phyloP scores from a whole-genome alignment of 1,139 yeast species.

The Saccharomyces hybrid region DNA sequence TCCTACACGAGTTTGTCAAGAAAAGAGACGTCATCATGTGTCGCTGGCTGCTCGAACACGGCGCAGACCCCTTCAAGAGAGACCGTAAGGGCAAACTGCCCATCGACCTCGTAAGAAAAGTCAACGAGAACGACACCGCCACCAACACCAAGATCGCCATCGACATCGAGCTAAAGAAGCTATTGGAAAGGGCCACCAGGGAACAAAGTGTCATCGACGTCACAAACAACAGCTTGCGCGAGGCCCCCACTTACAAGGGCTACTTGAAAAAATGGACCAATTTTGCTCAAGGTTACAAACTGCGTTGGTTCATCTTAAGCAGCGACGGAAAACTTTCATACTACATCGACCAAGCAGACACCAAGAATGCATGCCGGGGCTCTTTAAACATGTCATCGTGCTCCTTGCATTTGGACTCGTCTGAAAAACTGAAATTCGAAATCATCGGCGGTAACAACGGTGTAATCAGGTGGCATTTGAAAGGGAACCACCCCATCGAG shows the following conservation, averaged over 20 bases:
- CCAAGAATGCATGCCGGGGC: constrained; percentile 79
- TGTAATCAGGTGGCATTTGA: constrained; percentile 73
- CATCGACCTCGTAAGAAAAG: constrained; percentile 51
- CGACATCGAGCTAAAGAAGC: constrained; percentile 52
- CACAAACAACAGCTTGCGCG: constrained; percentile 26
- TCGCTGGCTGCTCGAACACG: constrained; percentile 79
- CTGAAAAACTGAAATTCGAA: constrained; percentile 87
- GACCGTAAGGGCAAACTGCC: constrained; percentile 79
- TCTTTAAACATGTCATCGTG: constrained; percentile 82
- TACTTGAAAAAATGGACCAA: constrained; percentile 95
- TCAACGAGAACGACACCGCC: constrained; percentile 30
- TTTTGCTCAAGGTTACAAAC: constrained; percentile 89
- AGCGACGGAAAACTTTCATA: constrained; percentile 76
- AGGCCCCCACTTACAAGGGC: constrained; percentile 79
- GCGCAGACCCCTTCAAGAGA: constrained; percentile 90
- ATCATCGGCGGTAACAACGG: constrained; percentile 38
- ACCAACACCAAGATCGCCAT: constrained; percentile 30
- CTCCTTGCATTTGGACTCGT: constrained; percentile 73
- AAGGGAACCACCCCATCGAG: constrained; percentile 90
- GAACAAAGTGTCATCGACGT: constrained; percentile 68
- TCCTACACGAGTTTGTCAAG: constrained; percentile 76
- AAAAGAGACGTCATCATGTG: constrained; percentile 75
- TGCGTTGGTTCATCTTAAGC: constrained; percentile 87
- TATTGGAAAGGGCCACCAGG: constrained; percentile 69
- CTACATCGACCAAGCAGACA: constrained; percentile 86